Base-by-base conservation (phyloP, 441 rosid species). In the Gossypium trilobum region DNA sequence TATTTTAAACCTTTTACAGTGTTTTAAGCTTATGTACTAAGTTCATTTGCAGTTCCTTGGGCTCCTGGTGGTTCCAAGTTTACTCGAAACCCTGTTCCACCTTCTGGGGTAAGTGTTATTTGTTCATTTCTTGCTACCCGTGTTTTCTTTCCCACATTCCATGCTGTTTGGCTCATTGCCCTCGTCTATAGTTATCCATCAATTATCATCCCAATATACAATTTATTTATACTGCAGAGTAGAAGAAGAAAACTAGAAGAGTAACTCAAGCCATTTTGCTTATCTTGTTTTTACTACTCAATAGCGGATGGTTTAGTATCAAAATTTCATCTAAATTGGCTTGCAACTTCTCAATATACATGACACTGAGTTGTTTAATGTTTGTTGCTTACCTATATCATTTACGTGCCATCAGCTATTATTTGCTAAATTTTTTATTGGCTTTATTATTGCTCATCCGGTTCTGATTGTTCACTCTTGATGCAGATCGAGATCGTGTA, bases 41-140 rank as follows among this genome's bases (percentile, higher is more conserved):
- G 6, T 77, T 77, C 75, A 78, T 54, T 72, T 78, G 72, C 89
- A 92, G 97, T 95, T 85, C 97, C 97, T 62, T 94, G 99, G 97
- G 97, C 99, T 85, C 99, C 97, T 74, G 97, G 95, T 65, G 97
- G 99, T 78, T 76, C 88, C 68, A 92, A 90, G 85, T 94, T 94
- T 78, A 86, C 89, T 71, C 82, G 99, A 80, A 94, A 94, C 83
- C 97, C 97, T 23, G 68, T 86, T 71, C 97, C 97, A 2, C 97
- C 99, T 77, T 60, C 83, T 33, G 96, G 96, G 96, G 99, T 92
- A 89, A 78, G 50, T 51, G 7, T 61, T 4, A 55, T 55, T 1
- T 13, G 11, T 73, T 16, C n/a, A 36, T 60, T 5, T 73, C 14
- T 78, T 19, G 19, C 5, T 56, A 10, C 13, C 50, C 0, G 60